Percentiles rank a stretch among this genome's conserved stretches.
Conservation (phyloP, 495 filamentous ascomycete genomes). For the Wilcoxina mikolae region DNA sequence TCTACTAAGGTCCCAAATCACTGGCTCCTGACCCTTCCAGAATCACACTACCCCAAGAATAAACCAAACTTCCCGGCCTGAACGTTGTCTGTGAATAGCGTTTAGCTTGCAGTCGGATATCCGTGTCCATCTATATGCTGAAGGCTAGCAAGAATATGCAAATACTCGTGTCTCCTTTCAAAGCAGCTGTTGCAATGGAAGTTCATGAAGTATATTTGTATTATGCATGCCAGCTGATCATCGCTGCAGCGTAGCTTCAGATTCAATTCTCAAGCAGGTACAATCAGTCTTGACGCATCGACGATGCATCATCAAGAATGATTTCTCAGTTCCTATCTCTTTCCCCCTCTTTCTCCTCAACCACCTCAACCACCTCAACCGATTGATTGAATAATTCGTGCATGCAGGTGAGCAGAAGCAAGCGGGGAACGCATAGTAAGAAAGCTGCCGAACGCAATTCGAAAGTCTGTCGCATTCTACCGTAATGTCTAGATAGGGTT, state of each 20-base stretch:
- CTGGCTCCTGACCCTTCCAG: neutral
- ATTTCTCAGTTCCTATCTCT: neutral
- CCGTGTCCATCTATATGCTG: neutral
- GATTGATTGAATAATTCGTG: neutral
- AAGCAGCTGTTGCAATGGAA: neutral
- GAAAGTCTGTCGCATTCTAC: neutral
- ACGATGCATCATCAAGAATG: neutral
- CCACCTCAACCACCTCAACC: neutral
- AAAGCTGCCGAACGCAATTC: neutral
- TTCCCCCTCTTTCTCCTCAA: neutral
- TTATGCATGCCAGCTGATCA: neutral
- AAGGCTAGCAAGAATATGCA: neutral
- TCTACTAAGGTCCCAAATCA: neutral
- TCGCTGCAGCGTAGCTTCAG: neutral
- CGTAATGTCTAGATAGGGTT: neutral
- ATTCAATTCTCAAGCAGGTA: neutral
- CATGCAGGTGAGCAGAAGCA: neutral
- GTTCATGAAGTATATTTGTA: neutral
- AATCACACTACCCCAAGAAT: neutral
- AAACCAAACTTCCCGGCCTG: neutral
- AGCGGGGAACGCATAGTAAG: neutral
- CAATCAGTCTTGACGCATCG: neutral
- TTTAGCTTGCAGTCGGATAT: neutral
- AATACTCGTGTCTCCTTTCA: slow-evolving; percentile 7
- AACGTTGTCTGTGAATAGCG: neutral